phyloP scores from a whole-genome alignment of 2,329 filamentous ascomycete genomes.

The Penicillium nordicum region DNA sequence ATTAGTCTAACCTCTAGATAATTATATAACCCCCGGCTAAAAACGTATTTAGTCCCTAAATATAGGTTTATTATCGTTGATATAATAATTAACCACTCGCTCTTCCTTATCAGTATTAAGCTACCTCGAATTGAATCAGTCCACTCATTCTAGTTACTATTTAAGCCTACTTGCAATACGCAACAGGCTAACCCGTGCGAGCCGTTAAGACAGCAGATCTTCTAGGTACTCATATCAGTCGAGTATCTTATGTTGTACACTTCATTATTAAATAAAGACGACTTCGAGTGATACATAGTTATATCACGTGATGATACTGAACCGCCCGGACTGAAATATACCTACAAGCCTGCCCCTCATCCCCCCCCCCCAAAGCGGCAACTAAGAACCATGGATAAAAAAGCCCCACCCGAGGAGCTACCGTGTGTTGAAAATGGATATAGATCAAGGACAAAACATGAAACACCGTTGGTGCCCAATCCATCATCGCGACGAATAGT shows the following conservation, averaged over 20 bases:
- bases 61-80: no score
- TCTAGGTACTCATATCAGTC: background rate
- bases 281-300: background rate
- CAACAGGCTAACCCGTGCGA: background rate
- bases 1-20: no score
- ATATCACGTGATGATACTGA: background rate
- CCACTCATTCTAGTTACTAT: background rate
- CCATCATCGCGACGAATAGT: background rate
- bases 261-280: background rate
- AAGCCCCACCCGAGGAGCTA: conserved; percentile 1
- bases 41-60: no score
- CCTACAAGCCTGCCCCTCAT: background rate
- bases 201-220: background rate
- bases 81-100: no score
- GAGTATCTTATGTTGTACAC: no score
- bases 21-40: no score
- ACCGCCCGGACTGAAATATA: background rate
- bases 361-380: background rate
- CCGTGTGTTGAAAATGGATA: background rate
- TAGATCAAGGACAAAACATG: background rate
- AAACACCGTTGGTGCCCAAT: conserved; percentile 2
- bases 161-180: background rate
- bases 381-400: background rate
- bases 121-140: background rate
- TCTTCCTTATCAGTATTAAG: no score